These are phyloP conservation scores for Tetracladium marchalianum DNA, from an alignment of 495 filamentous ascomycete genomes.

Conservation along the genomic window DNA sequence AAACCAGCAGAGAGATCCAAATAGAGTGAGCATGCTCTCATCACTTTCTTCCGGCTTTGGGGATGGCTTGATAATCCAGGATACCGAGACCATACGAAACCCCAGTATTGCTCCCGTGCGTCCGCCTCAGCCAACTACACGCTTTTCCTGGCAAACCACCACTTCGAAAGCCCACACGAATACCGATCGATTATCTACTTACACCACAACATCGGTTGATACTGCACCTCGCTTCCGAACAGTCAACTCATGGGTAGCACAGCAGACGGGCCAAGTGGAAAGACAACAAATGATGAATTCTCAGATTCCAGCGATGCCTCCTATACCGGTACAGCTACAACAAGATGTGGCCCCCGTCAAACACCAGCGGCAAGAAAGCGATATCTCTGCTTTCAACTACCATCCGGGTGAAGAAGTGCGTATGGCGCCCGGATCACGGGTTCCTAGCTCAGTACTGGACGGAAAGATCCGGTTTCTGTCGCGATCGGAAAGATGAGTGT, in stretches of 20 bases:
- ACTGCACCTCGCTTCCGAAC: slow-evolving; percentile 43
- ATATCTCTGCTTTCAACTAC: slow-evolving; percentile 14
- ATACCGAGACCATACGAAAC: slow-evolving; percentile 20
- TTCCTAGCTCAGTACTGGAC: slow-evolving; percentile 18
- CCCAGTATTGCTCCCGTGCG: slow-evolving; percentile 2
- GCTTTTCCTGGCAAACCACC: slow-evolving; percentile 15
- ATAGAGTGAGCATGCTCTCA: slow-evolving; percentile 31
- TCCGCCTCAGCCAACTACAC: slow-evolving; percentile 3
- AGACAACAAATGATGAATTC: slow-evolving; percentile 4
- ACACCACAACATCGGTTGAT: slow-evolving; percentile 31
- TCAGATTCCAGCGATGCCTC: slow-evolving; percentile 13
- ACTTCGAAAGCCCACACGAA: neutral
- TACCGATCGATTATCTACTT: slow-evolving; percentile 24
- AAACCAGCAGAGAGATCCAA: slow-evolving; percentile 22
- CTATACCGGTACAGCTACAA: slow-evolving; percentile 7
- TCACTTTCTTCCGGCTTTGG: slow-evolving; percentile 46
- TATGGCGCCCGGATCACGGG: slow-evolving; percentile 11
- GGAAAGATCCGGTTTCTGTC: slow-evolving; percentile 8
- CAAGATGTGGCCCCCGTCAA: neutral
- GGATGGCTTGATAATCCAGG: slow-evolving; percentile 33
- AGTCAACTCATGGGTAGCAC: slow-evolving; percentile 51
- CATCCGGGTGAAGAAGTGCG: slow-evolving; percentile 17
- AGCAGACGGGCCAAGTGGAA: slow-evolving; percentile 30
- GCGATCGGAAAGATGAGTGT: too few relatives aligned
- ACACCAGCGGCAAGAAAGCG: slow-evolving; percentile 14